Evolutionary conservation across 1,139 yeast species (phyloP).

Genomic region (Lodderomyces metapsilosis): DNA sequence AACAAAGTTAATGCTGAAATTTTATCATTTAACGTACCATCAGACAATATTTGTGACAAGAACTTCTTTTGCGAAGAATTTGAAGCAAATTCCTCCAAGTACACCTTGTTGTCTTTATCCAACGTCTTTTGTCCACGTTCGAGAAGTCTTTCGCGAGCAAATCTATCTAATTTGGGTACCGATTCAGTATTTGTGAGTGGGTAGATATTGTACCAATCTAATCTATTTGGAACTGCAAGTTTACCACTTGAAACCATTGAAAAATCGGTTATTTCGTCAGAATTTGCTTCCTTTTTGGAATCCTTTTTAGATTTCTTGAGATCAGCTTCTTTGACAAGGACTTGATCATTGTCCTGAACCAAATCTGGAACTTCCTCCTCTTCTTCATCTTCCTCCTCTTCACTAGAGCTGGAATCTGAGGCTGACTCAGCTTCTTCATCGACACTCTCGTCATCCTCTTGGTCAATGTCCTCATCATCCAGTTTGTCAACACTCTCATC

Average conservation of each 20-base stretch:
- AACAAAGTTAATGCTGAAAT: slow-evolving; percentile 90
- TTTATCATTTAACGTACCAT: slow-evolving; percentile 95
- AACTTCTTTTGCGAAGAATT: slow-evolving; percentile 86
- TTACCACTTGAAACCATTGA: slow-evolving; percentile 57
- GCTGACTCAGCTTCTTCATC: slow-evolving; percentile 18
- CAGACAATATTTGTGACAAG: slow-evolving; percentile 81
- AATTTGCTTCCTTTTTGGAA: slow-evolving; percentile 15
- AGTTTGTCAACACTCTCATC: slow-evolving; percentile 28
- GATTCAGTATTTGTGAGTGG: slow-evolving; percentile 39
- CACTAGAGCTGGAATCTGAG: neutral
- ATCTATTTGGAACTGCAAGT: slow-evolving; percentile 59
- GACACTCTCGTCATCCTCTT: slow-evolving; percentile 26
- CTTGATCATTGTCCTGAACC: slow-evolving; percentile 16
- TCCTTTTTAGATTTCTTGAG: slow-evolving; percentile 14
- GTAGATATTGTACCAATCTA: slow-evolving; percentile 69
- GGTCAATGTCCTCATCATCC: slow-evolving; percentile 28
- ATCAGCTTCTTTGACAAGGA: slow-evolving; percentile 18
- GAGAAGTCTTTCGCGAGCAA: slow-evolving; percentile 52
- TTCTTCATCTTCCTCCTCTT: slow-evolving; percentile 18
- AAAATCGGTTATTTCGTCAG: slow-evolving; percentile 49
- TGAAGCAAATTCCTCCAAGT: slow-evolving; percentile 74
- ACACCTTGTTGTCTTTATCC: slow-evolving; percentile 69
- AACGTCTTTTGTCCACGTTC: slow-evolving; percentile 67
- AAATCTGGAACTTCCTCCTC: slow-evolving; percentile 16
- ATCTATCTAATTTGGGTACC: slow-evolving; percentile 41